Conservation (phyloP, 2,329 filamentous ascomycete species). For the Curvularia verruculosa region DNA sequence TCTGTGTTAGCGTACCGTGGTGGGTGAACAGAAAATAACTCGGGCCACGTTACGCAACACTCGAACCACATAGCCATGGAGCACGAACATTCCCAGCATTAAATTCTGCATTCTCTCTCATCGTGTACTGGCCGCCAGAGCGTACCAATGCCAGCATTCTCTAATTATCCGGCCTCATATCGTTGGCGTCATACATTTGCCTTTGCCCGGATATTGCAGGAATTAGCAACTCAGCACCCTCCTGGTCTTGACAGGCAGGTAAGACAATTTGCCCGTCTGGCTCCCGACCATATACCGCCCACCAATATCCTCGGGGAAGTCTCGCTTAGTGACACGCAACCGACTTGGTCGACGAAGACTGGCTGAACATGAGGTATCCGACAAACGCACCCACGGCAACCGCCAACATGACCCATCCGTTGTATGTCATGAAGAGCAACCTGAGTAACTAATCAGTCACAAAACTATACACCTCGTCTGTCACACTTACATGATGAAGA, state of each 20-base stretch:
- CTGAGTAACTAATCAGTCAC: constrained; percentile 56
- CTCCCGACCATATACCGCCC: neutral
- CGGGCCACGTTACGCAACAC: neutral
- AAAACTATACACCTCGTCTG: neutral
- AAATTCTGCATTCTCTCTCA: neutral
- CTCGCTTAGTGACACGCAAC: constrained; percentile 80
- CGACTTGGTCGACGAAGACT: constrained; percentile 75
- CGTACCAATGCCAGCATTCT: neutral
- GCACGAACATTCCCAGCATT: neutral
- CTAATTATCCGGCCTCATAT: neutral
- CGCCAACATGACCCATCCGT: constrained; percentile 94
- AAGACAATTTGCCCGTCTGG: neutral
- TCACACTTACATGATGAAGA: constrained; percentile 95
- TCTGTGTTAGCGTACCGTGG: neutral
- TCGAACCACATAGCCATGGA: neutral
- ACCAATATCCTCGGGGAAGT: neutral
- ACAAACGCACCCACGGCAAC: constrained; percentile 88
- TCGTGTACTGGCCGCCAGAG: neutral
- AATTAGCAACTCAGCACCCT: neutral
- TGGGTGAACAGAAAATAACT: neutral
- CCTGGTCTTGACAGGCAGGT: neutral
- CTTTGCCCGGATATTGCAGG: constrained; percentile 16
- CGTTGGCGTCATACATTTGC: neutral
- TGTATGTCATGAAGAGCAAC: constrained; percentile 99
- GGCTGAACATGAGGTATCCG: constrained; percentile 81